Base-by-base conservation (phyloP, 2,329 filamentous ascomycete species). In the Aureobasidium sp. region DNA sequence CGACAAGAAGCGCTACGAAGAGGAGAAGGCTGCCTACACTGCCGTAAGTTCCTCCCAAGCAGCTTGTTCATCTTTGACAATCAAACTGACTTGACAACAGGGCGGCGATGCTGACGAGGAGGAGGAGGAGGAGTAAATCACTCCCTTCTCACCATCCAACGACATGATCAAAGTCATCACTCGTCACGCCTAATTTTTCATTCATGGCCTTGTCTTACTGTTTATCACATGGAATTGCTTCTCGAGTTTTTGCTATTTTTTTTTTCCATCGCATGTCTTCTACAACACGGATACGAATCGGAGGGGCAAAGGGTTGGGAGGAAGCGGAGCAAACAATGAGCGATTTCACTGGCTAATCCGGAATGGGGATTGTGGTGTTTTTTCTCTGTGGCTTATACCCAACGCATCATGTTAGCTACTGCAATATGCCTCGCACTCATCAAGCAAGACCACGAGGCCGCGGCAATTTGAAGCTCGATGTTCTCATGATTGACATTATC, bases 1-100 rank as follows among this genome's bases (percentile, higher is more conserved):
- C 67, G 94, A 99, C 81, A 99, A 97, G 90, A 96, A 97, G 88
- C 88, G 94, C 66, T 99, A 97, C 76, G 93, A 97, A 78, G 90
- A 96, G 70, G 91, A 97, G 85, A 99, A 99, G 85, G 87, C 88
- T 69, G 89, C 85, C 68, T 99, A 96, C 83, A 87, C 91, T 65
- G 71, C 71, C 73, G 91, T 95, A 82, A 82, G 87, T 79, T 44
- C 15, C 44, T 11, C 6, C 17, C 25, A 15, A 37, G 11, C 52
- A 20, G 20, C 29, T 20, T 25, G n/a, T 52, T 9, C 12, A 45
- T 22, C 11, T 41, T 31, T n/a, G 22, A 55, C 37, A 41, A 17
- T 36, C 41, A 45, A 20, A 27, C 61, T 63, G 22, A 58, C 61
- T 61, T 31, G 47, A 44, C 49, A 15, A 5, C 64, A 74, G 70